Percentiles rank a stretch among this genome's conserved stretches.
Conservation (phyloP, 805 yeast species). For the Pichia pseudocactophila region DNA sequence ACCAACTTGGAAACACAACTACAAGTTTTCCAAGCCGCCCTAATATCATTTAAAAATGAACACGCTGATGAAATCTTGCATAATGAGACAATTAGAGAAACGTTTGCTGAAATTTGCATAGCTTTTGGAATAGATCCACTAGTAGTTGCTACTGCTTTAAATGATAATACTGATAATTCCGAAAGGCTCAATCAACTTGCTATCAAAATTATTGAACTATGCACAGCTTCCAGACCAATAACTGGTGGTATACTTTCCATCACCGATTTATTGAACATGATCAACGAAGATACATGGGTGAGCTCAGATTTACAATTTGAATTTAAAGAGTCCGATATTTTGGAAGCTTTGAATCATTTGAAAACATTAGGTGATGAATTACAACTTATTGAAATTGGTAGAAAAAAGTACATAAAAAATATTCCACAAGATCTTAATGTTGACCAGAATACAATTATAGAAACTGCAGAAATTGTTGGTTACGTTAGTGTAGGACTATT, state of each 20-base stretch:
- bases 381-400: constrained; percentile 49
- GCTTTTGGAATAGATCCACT: constrained; percentile 83
- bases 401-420: constrained; percentile 49
- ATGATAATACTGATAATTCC: constrained; percentile 27
- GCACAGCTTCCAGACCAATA: constrained; percentile 56
- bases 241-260: constrained; percentile 79
- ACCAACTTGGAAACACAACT: constrained; percentile 62
- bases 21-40: constrained; percentile 65
- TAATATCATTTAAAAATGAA: constrained; percentile 64
- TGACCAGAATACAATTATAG: constrained; percentile 67
- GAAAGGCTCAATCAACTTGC: constrained; percentile 63
- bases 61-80: constrained; percentile 59
- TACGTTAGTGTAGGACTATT: constrained; percentile 57
- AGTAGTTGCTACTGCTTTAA: constrained; percentile 27
- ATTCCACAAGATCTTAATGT: constrained; percentile 53
- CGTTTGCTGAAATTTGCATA: constrained; percentile 68
- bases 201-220: constrained; percentile 66
- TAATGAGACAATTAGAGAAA: constrained; percentile 56
- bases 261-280: constrained; percentile 37
- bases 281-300: constrained; percentile 18
- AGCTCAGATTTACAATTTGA: constrained; percentile 23
- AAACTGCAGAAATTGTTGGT: constrained; percentile 71
- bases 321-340: constrained; percentile 42
- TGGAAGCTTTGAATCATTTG: constrained; percentile 44
- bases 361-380: constrained; percentile 62